Evolutionary conservation across 805 yeast species (phyloP).

Genomic region (Tetrapisispora taiwanensis): DNA sequence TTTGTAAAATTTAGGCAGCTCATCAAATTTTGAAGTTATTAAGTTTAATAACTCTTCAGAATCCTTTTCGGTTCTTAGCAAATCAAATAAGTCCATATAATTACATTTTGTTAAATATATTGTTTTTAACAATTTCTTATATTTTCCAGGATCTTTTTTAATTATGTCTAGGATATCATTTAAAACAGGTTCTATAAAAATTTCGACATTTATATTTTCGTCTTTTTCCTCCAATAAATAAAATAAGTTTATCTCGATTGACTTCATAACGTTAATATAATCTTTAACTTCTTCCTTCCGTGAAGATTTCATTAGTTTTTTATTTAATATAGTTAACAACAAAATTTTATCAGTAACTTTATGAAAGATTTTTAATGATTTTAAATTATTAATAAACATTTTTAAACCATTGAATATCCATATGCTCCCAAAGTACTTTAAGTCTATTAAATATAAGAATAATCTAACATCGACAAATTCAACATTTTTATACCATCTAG

Average conservation of each 20-base stretch:
- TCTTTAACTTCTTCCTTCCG: constrained; percentile 7
- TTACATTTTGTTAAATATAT: constrained; percentile 11
- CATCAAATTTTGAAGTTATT: constrained; percentile 6
- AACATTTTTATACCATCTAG: constrained; percentile 14
- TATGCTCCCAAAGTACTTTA: constrained; percentile 20
- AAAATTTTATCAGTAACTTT: constrained; percentile 12
- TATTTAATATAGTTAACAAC: constrained; percentile 6
- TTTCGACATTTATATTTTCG: constrained; percentile 7
- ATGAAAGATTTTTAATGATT: constrained; percentile 18
- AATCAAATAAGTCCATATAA: constrained; percentile 8
- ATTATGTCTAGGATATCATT: constrained; percentile 10
- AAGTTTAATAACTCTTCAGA: constrained; percentile 4
- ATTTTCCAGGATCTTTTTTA: constrained; percentile 2
- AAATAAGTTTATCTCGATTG: constrained; percentile 20
- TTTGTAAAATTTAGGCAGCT: constrained; percentile 10
- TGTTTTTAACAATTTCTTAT: constrained; percentile 7
- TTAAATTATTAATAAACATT: constrained; percentile 15
- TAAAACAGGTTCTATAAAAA: constrained; percentile 12
- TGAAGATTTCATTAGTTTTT: constrained; percentile 1
- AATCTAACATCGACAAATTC: constrained; percentile 20
- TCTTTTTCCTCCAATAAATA: constrained; percentile 1
- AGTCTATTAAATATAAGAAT: constrained; percentile 18
- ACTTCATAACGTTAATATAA: constrained; percentile 13
- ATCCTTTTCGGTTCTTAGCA: constrained; percentile 7
- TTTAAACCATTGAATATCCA: constrained; percentile 25